Percentiles rank a stretch among this genome's conserved stretches.
Evolutionary conservation across 768 basidiomycete species (phyloP).

Genomic region (Leccinum subtestaceum): DNA sequence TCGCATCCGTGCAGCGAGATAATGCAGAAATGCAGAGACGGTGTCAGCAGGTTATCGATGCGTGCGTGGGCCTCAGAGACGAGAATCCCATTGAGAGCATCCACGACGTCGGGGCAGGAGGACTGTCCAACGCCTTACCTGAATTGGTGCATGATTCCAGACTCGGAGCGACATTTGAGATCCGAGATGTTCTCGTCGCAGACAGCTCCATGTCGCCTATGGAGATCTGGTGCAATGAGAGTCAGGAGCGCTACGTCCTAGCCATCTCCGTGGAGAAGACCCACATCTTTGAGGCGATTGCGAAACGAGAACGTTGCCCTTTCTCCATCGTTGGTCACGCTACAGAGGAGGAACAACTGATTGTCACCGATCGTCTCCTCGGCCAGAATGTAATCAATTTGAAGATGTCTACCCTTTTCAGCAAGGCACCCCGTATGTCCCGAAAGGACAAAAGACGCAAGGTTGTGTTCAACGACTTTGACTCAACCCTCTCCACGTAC

Average conservation of each 20-base stretch:
- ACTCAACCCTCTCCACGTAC: slow-evolving; percentile 65
- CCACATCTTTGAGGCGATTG: slow-evolving; percentile 67
- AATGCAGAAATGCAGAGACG: slow-evolving; percentile 98
- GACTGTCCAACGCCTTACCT: slow-evolving; percentile 92
- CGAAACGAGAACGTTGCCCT: slow-evolving; percentile 87
- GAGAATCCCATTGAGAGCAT: slow-evolving; percentile 89
- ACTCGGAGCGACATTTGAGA: slow-evolving; percentile 91
- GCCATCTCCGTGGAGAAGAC: slow-evolving; percentile 72
- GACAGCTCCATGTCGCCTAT: slow-evolving; percentile 96
- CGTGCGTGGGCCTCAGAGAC: slow-evolving; percentile 62
- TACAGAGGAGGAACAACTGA: slow-evolving; percentile 74
- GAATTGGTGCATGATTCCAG: slow-evolving; percentile 95
- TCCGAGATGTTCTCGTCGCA: slow-evolving; percentile 87
- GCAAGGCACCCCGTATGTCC: slow-evolving; percentile 91
- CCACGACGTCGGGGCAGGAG: slow-evolving; percentile 98
- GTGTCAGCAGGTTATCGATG: slow-evolving; percentile 96
- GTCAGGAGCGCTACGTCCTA: slow-evolving; percentile 95
- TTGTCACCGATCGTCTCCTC: slow-evolving; percentile 87
- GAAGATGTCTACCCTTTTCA: slow-evolving; percentile 94
- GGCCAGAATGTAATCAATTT: slow-evolving; percentile 79
- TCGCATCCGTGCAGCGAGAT: slow-evolving; percentile 95
- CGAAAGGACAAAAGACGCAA: slow-evolving; percentile 57
- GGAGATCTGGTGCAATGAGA: slow-evolving; percentile 99
- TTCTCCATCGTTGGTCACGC: slow-evolving; percentile 90
- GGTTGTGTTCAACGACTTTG: slow-evolving; percentile 54